Evolutionary conservation across 1,139 yeast species (phyloP).

Genomic region (Candida albicans): DNA sequence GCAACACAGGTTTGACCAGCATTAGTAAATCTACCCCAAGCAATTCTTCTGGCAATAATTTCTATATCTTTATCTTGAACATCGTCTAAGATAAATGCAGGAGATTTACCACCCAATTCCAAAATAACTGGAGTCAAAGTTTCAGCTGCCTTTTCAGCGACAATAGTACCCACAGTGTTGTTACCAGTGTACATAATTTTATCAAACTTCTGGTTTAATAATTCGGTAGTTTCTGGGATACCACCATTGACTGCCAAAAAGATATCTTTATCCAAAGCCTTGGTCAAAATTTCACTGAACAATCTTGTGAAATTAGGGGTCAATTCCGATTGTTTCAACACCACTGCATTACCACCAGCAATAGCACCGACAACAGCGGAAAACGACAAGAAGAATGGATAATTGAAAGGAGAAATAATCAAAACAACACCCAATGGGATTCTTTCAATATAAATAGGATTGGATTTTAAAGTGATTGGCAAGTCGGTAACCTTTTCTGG

Average conservation of each 20-base stretch:
- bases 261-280: slow-evolving; percentile 55
- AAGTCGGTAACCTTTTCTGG: slow-evolving; percentile 48
- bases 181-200: slow-evolving; percentile 89
- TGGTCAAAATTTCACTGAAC: slow-evolving; percentile 54
- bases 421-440: slow-evolving; percentile 78
- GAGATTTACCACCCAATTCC: slow-evolving; percentile 95
- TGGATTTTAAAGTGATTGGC: slow-evolving; percentile 48
- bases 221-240: slow-evolving; percentile 63
- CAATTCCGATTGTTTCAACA: slow-evolving; percentile 77
- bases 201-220: slow-evolving; percentile 70
- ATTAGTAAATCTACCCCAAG: slow-evolving; percentile 78
- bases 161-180: slow-evolving; percentile 69
- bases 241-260: slow-evolving; percentile 74
- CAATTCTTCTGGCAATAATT: slow-evolving; percentile 62
- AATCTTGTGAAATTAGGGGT: slow-evolving; percentile 63
- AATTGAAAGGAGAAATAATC: slow-evolving; percentile 83
- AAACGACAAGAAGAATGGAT: slow-evolving; percentile 67
- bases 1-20: slow-evolving; percentile 94
- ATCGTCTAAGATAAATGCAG: slow-evolving; percentile 65
- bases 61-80: slow-evolving; percentile 45
- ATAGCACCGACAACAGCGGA: slow-evolving; percentile 78
- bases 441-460: slow-evolving; percentile 55
- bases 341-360: slow-evolving; percentile 84
- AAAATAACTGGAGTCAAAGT: slow-evolving; percentile 76
- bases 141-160: slow-evolving; percentile 82